Percentiles rank a stretch among this genome's conserved stretches.
These are phyloP conservation scores for Tricholoma hemisulphureum DNA, from an alignment of 768 basidiomycete species.

Conservation along the genomic window DNA sequence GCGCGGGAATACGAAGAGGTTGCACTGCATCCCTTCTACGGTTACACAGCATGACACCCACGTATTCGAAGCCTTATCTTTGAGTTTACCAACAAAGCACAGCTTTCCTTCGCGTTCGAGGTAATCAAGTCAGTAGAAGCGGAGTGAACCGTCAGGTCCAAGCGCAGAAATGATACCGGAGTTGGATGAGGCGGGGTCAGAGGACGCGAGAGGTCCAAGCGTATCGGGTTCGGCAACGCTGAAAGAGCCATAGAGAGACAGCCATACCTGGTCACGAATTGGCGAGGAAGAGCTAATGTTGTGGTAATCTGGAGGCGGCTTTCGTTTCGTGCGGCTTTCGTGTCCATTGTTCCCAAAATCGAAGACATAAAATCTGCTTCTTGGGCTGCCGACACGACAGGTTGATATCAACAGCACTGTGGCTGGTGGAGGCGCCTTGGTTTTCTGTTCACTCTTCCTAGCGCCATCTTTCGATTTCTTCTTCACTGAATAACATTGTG, in stretches of 20 bases:
- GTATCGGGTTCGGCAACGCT: conserved; percentile 59
- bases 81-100: conserved; percentile 88
- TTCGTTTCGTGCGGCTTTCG: conserved; percentile 57
- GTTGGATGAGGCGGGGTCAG: conserved; percentile 34
- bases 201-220: conserved; percentile 46
- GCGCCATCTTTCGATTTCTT: conserved; percentile 42
- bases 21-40: conserved; percentile 82
- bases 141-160: conserved; percentile 80
- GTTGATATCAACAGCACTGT: conserved; percentile 70
- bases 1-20: conserved; percentile 86
- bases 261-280: conserved; percentile 52
- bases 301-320: conserved; percentile 52
- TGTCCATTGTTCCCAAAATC: conserved; percentile 72
- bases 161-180: conserved; percentile 54
- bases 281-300: conserved; percentile 43
- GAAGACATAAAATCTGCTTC: conserved; percentile 89
- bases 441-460: conserved; percentile 43
- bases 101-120: conserved; percentile 83
- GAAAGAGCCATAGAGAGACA: conserved; percentile 73
- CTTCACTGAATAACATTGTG: conserved; percentile 25
- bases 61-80: conserved; percentile 63
- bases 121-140: conserved; percentile 97
- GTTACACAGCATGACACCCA: conserved; percentile 89
- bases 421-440: conserved; percentile 50
- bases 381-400: conserved; percentile 68